Base-by-base conservation (phyloP, 208 protist genomes). In the Trypanosoma cruzi region DNA sequence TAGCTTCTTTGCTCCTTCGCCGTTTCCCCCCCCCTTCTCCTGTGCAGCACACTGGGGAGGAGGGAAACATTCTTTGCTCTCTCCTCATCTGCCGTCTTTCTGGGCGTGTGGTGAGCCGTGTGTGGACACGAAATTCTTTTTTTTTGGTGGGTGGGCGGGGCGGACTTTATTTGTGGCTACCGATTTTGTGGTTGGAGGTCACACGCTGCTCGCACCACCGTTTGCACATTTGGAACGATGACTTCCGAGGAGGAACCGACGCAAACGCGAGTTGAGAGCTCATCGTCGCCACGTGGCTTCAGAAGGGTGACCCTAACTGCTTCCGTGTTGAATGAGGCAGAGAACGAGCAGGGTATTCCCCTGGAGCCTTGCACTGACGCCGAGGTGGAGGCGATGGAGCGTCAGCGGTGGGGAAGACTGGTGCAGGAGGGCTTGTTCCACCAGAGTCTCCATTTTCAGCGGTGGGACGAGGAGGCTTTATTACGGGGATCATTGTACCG, bases 361-460 rank as follows among this genome's bases (percentile, higher is more conserved):
- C 40, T 44, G 40, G 13, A 13, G 16, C 68, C 80, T 26, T 40
- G 68, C 26, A 73, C 84, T 14, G 90, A 93, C 68, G 79, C 75
- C 5, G 84, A 82, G 34, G 55, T 96, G 49, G 71, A 89, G 36
- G 75, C 75, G 37, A 36, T 68, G 37, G 90, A 96, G 79, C 81
- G 64, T 18, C 71, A 48, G 60, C 84, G 87, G 31, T 87, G 79
- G 80, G 52, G 68, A 44, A 36, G 53, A 18, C 70, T 80, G 50
- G 78, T 88, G 68, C 89, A 90, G 70, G 86, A 89, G 64, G 71
- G 71, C 28, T 93, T 88, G 86, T 74, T 86, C 67, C 88, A 88
- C 48, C 84, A 86, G 57, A 67, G 73, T 37, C 56, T 71, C 14
- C 88, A 81, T 36, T 61, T 75, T 42, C 73, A 82, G n/a, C 79